Conservation (phyloP, 2,329 filamentous ascomycete genomes). For the Colletotrichum falcatum region DNA sequence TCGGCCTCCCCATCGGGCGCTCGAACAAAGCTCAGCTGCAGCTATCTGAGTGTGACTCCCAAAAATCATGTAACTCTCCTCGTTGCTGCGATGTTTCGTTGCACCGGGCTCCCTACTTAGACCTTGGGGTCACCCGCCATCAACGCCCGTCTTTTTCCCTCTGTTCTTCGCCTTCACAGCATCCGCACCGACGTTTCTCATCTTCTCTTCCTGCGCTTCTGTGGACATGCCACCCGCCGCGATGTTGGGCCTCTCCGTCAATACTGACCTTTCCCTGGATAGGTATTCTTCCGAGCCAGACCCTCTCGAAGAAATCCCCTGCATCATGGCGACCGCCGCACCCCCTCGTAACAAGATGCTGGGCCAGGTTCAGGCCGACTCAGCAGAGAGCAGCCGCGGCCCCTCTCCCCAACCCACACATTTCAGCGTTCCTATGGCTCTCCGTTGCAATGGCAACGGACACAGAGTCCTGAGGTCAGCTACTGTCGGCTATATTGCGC, state of each 20-base stretch:
- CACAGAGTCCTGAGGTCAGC: slow-evolving; percentile 86
- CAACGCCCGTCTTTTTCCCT: not conserved
- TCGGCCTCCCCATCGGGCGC: slow-evolving; percentile 32
- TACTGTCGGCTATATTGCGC: slow-evolving; percentile 93
- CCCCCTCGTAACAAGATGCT: slow-evolving; percentile 56
- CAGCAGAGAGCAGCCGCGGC: slow-evolving; percentile 65
- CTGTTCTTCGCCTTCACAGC: not conserved
- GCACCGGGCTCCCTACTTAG: slow-evolving; percentile 32
- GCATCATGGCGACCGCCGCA: slow-evolving; percentile 50
- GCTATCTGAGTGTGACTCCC: slow-evolving; percentile 36
- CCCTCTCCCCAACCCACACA: slow-evolving; percentile 92
- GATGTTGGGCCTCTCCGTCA: slow-evolving; percentile 53
- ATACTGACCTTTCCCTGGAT: slow-evolving; percentile 57
- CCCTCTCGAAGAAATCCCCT: slow-evolving; percentile 49
- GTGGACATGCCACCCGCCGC: slow-evolving; percentile 41
- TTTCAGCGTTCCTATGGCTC: slow-evolving; percentile 75
- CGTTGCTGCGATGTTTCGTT: slow-evolving; percentile 34
- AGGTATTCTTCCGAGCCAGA: slow-evolving; percentile 57
- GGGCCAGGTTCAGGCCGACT: slow-evolving; percentile 55
- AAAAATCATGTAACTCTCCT: slow-evolving; percentile 39
- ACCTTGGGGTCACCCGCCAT: slow-evolving; percentile 22
- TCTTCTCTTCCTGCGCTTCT: not conserved
- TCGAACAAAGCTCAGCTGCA: slow-evolving; percentile 24
- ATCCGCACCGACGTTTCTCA: not conserved
- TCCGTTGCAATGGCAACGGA: slow-evolving; percentile 66